These are phyloP conservation scores for Penicillium sp. DNA, from an alignment of 2,329 filamentous ascomycete genomes.

Conservation along the genomic window DNA sequence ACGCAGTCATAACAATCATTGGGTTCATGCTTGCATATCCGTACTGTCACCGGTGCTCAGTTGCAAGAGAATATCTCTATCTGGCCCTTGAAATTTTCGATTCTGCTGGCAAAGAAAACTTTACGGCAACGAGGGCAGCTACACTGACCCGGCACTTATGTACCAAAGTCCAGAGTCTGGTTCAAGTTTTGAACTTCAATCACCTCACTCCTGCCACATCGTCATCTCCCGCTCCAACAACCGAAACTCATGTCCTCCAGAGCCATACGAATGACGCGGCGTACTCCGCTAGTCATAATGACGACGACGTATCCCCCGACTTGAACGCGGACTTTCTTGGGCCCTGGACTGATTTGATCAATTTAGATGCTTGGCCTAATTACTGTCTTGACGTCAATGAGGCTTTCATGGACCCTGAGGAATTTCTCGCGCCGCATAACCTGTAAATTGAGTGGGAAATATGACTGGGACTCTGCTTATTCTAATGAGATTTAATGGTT, in stretches of 20 bases:
- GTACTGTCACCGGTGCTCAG: background rate
- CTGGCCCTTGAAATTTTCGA: background rate
- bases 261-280: background rate
- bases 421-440: background rate
- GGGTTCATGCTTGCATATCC: background rate
- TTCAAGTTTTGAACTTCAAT: background rate
- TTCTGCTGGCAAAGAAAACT: background rate
- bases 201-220: background rate
- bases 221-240: background rate
- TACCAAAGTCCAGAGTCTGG: background rate
- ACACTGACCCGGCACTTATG: background rate
- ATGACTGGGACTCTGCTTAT: background rate
- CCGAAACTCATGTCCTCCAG: background rate
- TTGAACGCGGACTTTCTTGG: background rate
- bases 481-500: no score
- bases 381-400: background rate
- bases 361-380: background rate
- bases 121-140: background rate
- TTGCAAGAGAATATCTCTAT: background rate
- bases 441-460: background rate
- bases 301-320: background rate
- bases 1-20: background rate
- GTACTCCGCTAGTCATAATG: background rate
- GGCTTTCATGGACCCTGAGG: background rate
- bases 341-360: background rate